A percentile compares a stretch with the other conserved stretches of the same genome.
phyloP scores from a whole-genome alignment of 768 basidiomycete genomes.

The Cystofilobasidium bisporidii region DNA sequence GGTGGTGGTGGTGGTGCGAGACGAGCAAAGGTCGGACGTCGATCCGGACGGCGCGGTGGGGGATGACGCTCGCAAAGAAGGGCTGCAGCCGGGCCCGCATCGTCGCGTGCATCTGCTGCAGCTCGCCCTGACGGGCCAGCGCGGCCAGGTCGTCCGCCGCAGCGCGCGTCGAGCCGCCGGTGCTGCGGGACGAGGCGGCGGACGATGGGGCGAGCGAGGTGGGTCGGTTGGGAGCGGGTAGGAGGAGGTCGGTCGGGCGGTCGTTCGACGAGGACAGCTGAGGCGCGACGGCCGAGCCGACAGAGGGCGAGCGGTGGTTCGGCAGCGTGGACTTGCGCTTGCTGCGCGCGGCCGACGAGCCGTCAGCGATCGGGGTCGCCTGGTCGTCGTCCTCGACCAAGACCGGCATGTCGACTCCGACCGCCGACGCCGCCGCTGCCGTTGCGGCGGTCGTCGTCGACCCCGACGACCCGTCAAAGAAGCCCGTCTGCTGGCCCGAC shows the following conservation, averaged over 20 bases:
- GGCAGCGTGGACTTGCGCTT: not conserved
- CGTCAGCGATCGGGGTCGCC: no score
- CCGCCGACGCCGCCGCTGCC: no score
- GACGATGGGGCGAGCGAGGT: not conserved
- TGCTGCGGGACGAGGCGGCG: not conserved
- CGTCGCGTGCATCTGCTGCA: constrained; percentile 32
- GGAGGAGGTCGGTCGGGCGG: no score
- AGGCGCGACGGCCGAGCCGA: not conserved
- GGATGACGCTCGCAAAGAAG: constrained; percentile 35
- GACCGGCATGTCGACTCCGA: no score
- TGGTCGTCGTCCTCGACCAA: no score
- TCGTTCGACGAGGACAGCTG: not conserved
- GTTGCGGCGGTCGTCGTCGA: no score
- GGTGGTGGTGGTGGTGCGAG: not conserved
- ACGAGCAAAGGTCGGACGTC: constrained; percentile 27
- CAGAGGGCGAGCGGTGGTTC: not conserved
- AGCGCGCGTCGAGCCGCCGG: not conserved
- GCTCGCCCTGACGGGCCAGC: constrained; percentile 8
- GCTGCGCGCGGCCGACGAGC: no score
- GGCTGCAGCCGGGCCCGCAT: constrained; percentile 34
- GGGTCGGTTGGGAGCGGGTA: no score
- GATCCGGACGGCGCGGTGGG: constrained; percentile 31
- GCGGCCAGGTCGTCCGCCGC: constrained; percentile 5
- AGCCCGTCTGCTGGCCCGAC: no score
- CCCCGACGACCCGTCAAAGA: no score